Base-by-base conservation (phyloP, 2,329 filamentous ascomycete species). In the Penicillium sp. region DNA sequence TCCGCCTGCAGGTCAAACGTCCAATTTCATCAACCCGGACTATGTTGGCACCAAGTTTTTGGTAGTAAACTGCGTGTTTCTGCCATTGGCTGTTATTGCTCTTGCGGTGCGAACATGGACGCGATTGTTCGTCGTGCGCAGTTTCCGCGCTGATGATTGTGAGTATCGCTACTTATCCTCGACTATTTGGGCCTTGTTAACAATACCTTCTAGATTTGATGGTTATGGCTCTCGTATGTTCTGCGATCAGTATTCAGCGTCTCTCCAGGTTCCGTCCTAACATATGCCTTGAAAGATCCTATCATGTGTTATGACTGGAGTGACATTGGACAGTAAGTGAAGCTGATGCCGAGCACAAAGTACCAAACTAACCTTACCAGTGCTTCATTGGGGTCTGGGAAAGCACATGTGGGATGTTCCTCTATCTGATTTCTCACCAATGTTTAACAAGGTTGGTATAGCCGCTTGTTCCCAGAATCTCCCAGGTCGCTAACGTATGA, bases 321-420 rank as follows among this genome's bases (percentile, higher is more conserved):
- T 68, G 6, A 70, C 63, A 16, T 26, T 68, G 2, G 51, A 63
- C 5, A 66, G 66, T 68, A 62, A 61, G 65, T 57, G 27, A 10
- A 37, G 13, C 19, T 22, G 6, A 13, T 8, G 3, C 10, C 7
- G 9, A 29, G 3, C 19, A 3, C 14, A 9, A n/a, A 24, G n/a
- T n/a, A 24, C 24, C 35, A 9, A 14, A 24, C 19, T 48, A 14
- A 29, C 51, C 11, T 37, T 19, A 44, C 29, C n/a, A 68, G 64
- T 65, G 68, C 60, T 69, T 11, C 63, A 69, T 31, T 69, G 60
- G 55, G 68, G 68, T 19, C 59, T 70, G 4, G 66, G 61, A 21
- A 64, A 58, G 26, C 68, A 70, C 50, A 67, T 70, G 63, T 70
- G 68, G 68, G 63, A 70, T 62, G 63, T 70, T 1, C 63, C 61